phyloP scores from a whole-genome alignment of 768 basidiomycete genomes.

The Suillus bovinus region DNA sequence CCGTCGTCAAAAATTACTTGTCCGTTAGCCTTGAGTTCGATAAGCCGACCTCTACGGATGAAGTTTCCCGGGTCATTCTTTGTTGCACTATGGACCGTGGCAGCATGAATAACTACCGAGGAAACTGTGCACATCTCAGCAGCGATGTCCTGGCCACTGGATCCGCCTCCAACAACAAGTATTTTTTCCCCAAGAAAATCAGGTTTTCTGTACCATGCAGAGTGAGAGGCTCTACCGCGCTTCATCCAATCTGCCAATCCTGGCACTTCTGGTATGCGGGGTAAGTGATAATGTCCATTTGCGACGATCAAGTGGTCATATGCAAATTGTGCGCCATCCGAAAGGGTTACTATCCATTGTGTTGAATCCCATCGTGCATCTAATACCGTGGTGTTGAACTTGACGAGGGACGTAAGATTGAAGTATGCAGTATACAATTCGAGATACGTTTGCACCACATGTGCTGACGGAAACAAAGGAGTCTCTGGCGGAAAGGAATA shows the following conservation, averaged over 20 bases:
- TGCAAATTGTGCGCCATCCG: slow-evolving; percentile 33
- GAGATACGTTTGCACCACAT: slow-evolving; percentile 67
- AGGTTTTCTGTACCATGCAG: slow-evolving; percentile 67
- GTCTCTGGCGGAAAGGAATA: slow-evolving; percentile 73
- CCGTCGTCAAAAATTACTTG: slow-evolving; percentile 62
- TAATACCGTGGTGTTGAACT: slow-evolving; percentile 58
- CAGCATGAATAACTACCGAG: slow-evolving; percentile 56
- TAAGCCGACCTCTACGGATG: slow-evolving; percentile 43
- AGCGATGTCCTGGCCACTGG: slow-evolving; percentile 70
- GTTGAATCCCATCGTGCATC: slow-evolving; percentile 40
- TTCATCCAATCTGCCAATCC: slow-evolving; percentile 63
- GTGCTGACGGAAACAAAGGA: slow-evolving; percentile 64
- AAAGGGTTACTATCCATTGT: slow-evolving; percentile 53
- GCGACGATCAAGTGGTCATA: slow-evolving; percentile 74
- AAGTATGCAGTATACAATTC: slow-evolving; percentile 64
- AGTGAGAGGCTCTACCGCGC: slow-evolving; percentile 55
- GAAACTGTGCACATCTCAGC: slow-evolving; percentile 52
- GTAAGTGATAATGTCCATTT: slow-evolving; percentile 73
- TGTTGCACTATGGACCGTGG: slow-evolving; percentile 25
- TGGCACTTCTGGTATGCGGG: slow-evolving; percentile 59
- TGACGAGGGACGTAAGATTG: slow-evolving; percentile 59
- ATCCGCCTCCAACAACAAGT: slow-evolving; percentile 53
- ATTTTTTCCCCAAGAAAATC: slow-evolving; percentile 37
- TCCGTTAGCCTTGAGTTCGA: slow-evolving; percentile 42
- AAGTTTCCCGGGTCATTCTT: slow-evolving; percentile 39